Base-by-base conservation (phyloP, 768 basidiomycete species). In the Pulveroboletus frians region DNA sequence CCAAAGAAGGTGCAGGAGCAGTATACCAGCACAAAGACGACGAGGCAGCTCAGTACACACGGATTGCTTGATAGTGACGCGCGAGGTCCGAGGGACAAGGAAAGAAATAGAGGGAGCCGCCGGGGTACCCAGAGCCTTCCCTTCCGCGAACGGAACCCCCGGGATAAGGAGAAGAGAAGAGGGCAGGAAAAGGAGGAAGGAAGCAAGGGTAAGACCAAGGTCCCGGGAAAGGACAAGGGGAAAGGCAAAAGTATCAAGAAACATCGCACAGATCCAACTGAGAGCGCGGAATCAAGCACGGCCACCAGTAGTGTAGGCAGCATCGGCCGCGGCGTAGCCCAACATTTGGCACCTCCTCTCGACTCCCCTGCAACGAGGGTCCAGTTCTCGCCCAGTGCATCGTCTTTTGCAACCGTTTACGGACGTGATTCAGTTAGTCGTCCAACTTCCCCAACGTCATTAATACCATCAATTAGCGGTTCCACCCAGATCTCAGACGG, bases 1-100 rank as follows among this genome's bases (percentile, higher is more conserved):
- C 80, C 85, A 29, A 79, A 80, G 58, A 78, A 76, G 53, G 87
- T 90, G n/a, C 88, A 91, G 56, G 80, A 81, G 59, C 81, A 84
- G 14, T 90, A 79, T 58, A 88, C 86, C 15, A 88, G 80, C 57
- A 89, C 87, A 15, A 81, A 76, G 30, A 84, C 85, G 17, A 87
- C 84, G 6, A 73, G 78, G 41, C 81, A 80, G 59, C 72, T 88
- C 31, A 77, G 77, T 52, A 79, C 82, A 0, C 82, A 88, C 57
- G 85, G 85, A 9, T 64, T 87, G 21, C 70, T 88, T 37, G 77
- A 79, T 37, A 81, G 80, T 20, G 63, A 65, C 29, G 56, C 39
- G 1, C 54, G 54, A 53, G 43, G 55, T 52, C 2, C 60, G 52
- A 52, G 32, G n/a, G 66, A 68, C 9, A 55, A 37, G 21, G 51